A percentile compares a stretch with the other conserved stretches of the same genome.
These are phyloP conservation scores for Penicillium glabrum DNA, from an alignment of 2,329 filamentous ascomycete species.

Conservation along the genomic window DNA sequence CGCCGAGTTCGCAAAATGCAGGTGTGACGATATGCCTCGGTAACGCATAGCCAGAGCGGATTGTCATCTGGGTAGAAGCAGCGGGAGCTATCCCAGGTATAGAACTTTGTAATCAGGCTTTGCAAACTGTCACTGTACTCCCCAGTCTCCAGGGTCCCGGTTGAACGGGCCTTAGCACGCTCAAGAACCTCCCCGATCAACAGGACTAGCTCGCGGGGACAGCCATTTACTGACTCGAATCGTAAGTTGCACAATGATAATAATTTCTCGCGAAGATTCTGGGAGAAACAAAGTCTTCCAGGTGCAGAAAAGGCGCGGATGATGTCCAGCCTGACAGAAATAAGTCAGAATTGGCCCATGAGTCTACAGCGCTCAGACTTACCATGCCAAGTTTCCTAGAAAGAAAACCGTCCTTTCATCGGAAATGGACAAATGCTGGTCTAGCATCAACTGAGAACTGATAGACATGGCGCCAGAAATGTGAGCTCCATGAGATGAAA, in stretches of 20 bases:
- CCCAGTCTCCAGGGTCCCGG: slow-evolving; percentile 7
- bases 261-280: slow-evolving; percentile 26
- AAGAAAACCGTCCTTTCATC: slow-evolving; percentile 31
- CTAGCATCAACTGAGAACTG: slow-evolving; percentile 27
- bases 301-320: slow-evolving; percentile 29
- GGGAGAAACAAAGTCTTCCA: slow-evolving; percentile 28
- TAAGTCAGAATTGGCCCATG: neutral
- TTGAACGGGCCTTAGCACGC: slow-evolving; percentile 26
- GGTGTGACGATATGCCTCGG: slow-evolving; percentile 27
- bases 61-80: slow-evolving; percentile 25
- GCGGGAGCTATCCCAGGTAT: slow-evolving; percentile 20
- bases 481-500: slow-evolving; percentile 32
- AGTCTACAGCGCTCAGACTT: neutral
- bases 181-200: slow-evolving; percentile 29
- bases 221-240: slow-evolving; percentile 33
- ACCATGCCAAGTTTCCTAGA: slow-evolving; percentile 31
- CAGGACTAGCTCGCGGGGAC: slow-evolving; percentile 30
- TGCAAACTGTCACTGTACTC: slow-evolving; percentile 5
- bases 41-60: slow-evolving; percentile 24
- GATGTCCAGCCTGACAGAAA: slow-evolving; percentile 28
- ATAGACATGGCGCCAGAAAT: slow-evolving; percentile 35
- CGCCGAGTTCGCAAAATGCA: slow-evolving; percentile 30
- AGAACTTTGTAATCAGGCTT: slow-evolving; percentile 17
- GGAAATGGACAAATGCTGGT: slow-evolving; percentile 21
- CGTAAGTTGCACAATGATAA: slow-evolving; percentile 22